Base-by-base conservation (phyloP, 108 stramenopile genomes). In the Ochromonas danica region DNA sequence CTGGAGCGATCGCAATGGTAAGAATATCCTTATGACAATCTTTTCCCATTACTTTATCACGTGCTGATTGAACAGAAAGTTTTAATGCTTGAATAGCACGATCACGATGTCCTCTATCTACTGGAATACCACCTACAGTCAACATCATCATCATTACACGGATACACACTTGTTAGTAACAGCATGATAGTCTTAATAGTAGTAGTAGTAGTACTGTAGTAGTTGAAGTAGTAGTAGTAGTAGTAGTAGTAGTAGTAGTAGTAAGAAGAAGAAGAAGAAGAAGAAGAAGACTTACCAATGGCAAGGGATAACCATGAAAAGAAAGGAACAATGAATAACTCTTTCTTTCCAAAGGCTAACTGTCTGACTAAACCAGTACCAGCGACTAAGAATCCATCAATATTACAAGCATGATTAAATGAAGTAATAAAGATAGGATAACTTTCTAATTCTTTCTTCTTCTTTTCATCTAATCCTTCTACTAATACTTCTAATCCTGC, bases 1-100 rank as follows among this genome's bases (percentile, higher is more conserved):
- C 84, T 2, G 84, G 84, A 22, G 84, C 82, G 39, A 84, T 81
- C 42, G 80, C 84, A 39, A 84, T 71, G 45, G 78, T 82, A 38
- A 82, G 28, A 22, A 31, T 70, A 38, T 31, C 67, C 67, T 14
- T 31, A 31, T 70, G 36, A n/a, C n/a, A n/a, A n/a, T n/a, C n/a
- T n/a, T n/a, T n/a, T n/a, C n/a, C n/a, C 22, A 51, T 22, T 14
- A 14, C 22, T 22, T 6, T 14, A 14, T 22, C 45, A 10, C 31
- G 17, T 33, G 72, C 72, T 27, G 72, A 38, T 6, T 75, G 3
- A 31, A 33, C 51, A 6, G 72, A 75, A 6, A 17, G 3, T 33
- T 75, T 45, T 25, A 75, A 60, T 22, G 72, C 72, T 6, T 6
- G 10, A 3, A 75, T 33, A 10, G 72, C 72, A 10, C 72, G 36